Evolutionary conservation across 2,329 filamentous ascomycete species (phyloP), one percentile per base, ranked within the genome.

Genomic region (Cladorrhinum sp.): DNA sequence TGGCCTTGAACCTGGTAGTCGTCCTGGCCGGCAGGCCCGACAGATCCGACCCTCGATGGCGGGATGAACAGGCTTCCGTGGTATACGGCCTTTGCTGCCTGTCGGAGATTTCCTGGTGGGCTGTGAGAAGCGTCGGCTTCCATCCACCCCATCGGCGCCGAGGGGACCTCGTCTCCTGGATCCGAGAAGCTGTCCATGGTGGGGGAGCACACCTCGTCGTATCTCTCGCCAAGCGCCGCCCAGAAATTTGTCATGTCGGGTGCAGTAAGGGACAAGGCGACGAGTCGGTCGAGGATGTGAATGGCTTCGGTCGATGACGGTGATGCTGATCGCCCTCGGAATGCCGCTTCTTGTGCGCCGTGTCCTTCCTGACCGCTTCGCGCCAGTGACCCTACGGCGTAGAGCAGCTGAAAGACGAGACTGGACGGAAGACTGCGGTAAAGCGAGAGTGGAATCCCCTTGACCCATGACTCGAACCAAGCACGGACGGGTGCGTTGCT

Each of bases 391-490:
- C 55, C 28, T 7, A 58, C 28, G 1, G 58, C 58, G 14, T 62
- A 62, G 1, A 60, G 51, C 1, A 62, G 33, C 18, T 62, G 61
- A 4, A 62, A 58, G 26, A 62, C 48, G 2, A 51, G 23, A 20
- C 57, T 56, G 2, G 58, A 55, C 2, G 61, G 61, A 2, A 62
- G 48, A 14, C 36, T 24, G 28, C 50, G 55, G 55, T 62, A 62
- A 2, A 16, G 7, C 14, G 50, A 55, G 9, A 36, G 23, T 2
- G 57, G 61, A 6, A 62, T 24, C 4, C 51, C n/a, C 5, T 58
- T 39, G 6, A 60, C 50, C 61, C 61, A 62, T 2, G 56, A 36
- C 24, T 58, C 57, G 8, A 60, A 60, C 61, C 61, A 62, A 7
- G 14, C 3, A 20, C 55, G 24, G 16, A 57, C 52, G 9, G 42